phyloP scores from a whole-genome alignment of 2,329 filamentous ascomycete genomes.

The Fusarium concolor region DNA sequence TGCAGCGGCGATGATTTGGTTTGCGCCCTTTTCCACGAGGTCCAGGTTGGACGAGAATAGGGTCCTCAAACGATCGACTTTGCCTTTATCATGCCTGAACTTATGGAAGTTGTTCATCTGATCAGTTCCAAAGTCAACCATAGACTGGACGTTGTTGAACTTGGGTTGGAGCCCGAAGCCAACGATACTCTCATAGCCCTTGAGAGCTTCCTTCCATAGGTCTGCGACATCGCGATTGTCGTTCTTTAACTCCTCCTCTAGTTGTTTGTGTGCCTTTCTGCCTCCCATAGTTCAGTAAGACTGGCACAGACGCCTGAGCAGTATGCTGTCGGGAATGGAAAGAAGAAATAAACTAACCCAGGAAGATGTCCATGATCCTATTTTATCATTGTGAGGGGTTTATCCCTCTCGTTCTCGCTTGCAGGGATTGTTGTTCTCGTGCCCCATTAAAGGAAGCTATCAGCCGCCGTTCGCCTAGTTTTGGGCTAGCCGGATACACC shows the following conservation, averaged over 20 bases:
- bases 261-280: neutral
- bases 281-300: neutral
- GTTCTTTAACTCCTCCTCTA: conserved; percentile 37
- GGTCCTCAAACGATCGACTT: conserved; percentile 49
- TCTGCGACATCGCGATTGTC: conserved; percentile 49
- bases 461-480: neutral
- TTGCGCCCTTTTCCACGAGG: conserved; percentile 46
- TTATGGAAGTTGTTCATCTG: conserved; percentile 50
- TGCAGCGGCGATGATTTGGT: conserved; percentile 48
- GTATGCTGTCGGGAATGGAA: neutral
- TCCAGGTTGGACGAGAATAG: conserved; percentile 48
- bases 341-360: neutral
- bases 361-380: no score
- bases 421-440: neutral
- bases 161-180: conserved; percentile 49
- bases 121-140: conserved; percentile 44
- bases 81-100: conserved; percentile 51
- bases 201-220: conserved; percentile 50
- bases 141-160: conserved; percentile 44
- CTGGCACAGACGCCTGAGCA: no score
- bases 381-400: neutral
- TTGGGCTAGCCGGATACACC: no score
- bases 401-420: neutral
- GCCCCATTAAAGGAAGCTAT: neutral
- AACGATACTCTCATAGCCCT: conserved; percentile 49